Conservation (phyloP, 2,329 filamentous ascomycete genomes). For the Ophiostoma novo-ulmi region DNA sequence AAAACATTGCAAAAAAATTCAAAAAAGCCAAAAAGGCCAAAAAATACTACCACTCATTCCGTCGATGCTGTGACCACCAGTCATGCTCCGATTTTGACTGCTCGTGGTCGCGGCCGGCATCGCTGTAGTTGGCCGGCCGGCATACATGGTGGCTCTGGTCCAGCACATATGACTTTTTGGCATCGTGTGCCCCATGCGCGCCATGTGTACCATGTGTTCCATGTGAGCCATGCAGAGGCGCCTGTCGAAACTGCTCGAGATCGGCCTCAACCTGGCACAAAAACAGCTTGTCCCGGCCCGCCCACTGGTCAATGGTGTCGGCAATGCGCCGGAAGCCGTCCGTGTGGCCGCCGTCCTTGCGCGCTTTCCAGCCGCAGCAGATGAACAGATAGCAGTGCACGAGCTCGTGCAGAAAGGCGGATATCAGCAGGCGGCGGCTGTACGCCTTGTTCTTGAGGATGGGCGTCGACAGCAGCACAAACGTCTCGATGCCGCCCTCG, state of each 20-base stretch:
- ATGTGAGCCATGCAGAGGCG: background rate
- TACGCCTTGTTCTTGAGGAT: slow-evolving; percentile 54
- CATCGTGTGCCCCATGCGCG: too few relatives aligned
- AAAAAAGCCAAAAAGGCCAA: background rate
- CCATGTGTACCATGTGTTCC: too few relatives aligned
- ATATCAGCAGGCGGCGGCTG: slow-evolving; percentile 57
- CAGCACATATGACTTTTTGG: background rate
- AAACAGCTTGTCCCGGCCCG: slow-evolving; percentile 49
- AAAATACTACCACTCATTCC: background rate
- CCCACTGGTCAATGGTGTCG: slow-evolving; percentile 56
- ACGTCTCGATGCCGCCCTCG: slow-evolving; percentile 53
- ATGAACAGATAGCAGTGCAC: slow-evolving; percentile 64
- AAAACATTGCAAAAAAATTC: background rate
- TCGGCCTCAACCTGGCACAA: slow-evolving; percentile 59
- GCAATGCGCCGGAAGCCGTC: slow-evolving; percentile 56
- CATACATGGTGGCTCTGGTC: background rate
- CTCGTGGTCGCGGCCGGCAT: background rate
- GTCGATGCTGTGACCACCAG: slow-evolving; percentile 6
- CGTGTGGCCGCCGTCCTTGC: slow-evolving; percentile 55
- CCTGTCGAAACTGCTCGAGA: slow-evolving; percentile 36
- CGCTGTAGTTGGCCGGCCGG: background rate
- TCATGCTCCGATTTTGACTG: background rate
- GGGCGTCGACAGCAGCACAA: slow-evolving; percentile 56
- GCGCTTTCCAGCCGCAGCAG: slow-evolving; percentile 53
- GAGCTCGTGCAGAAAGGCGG: slow-evolving; percentile 61